A percentile compares a stretch with the other conserved stretches of the same genome.
phyloP scores from a whole-genome alignment of 345 rosid genomes.

The Corymbia maculata region DNA sequence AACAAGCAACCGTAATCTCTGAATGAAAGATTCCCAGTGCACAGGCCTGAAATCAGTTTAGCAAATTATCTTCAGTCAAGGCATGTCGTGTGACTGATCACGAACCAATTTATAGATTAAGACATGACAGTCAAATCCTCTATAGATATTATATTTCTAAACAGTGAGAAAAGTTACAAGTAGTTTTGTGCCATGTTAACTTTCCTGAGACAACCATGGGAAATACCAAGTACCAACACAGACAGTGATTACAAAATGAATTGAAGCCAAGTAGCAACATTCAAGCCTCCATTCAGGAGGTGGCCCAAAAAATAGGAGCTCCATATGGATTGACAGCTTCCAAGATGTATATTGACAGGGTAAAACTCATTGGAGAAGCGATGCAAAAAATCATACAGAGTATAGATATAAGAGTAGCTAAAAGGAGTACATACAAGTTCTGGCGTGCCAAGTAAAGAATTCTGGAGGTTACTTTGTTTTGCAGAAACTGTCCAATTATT shows the following conservation, averaged over 20 bases:
- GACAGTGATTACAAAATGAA: background rate
- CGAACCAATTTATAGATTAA: background rate
- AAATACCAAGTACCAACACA: background rate
- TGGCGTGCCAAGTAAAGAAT: slow-evolving; percentile 57
- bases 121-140: background rate
- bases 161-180: background rate
- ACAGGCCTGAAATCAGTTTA: slow-evolving; percentile 31
- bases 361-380: background rate
- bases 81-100: background rate
- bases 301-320: background rate
- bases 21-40: slow-evolving; percentile 63
- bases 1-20: slow-evolving; percentile 47
- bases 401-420: background rate
- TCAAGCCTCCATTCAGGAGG: background rate
- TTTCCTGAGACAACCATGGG: background rate
- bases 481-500: slow-evolving; percentile 60
- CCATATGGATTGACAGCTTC: background rate
- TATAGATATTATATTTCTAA: background rate
- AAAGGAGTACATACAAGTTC: slow-evolving; percentile 52
- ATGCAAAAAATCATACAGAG: background rate
- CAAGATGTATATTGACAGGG: background rate
- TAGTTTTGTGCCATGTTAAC: background rate
- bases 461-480: slow-evolving; percentile 58
- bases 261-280: background rate
- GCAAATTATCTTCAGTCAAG: background rate